A percentile compares a stretch with the other conserved stretches of the same genome.
Evolutionary conservation across 1,284 basidiomycete genomes (phyloP).

Genomic region (Sparassis latifolia): DNA sequence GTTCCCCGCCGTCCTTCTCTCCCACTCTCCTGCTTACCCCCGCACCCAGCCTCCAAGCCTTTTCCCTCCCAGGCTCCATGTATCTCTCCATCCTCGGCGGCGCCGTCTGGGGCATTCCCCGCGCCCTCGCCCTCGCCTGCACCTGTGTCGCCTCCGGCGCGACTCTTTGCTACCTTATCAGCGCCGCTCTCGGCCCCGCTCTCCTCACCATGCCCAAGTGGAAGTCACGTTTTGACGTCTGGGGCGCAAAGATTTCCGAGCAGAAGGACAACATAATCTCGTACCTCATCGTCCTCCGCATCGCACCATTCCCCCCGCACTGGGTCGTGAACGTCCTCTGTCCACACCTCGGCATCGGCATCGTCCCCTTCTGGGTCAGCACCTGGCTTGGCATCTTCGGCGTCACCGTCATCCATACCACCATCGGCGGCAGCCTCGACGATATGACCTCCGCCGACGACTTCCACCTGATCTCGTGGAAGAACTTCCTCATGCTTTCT

Average conservation of each 20-base stretch:
- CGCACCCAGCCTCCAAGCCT: slow-evolving; percentile 78
- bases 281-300: slow-evolving; percentile 89
- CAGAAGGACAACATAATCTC: slow-evolving; percentile 79
- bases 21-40: slow-evolving; percentile 10
- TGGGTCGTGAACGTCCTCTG: slow-evolving; percentile 94
- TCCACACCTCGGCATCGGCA: slow-evolving; percentile 87
- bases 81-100: slow-evolving; percentile 96
- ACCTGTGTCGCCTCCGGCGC: slow-evolving; percentile 89
- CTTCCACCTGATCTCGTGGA: slow-evolving; percentile 87
- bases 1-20: slow-evolving; percentile 19
- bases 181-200: slow-evolving; percentile 84
- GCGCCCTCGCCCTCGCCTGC: slow-evolving; percentile 88
- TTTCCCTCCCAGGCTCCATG: slow-evolving; percentile 96
- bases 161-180: slow-evolving; percentile 89
- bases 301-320: slow-evolving; percentile 94
- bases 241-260: slow-evolving; percentile 66
- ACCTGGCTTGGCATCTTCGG: slow-evolving; percentile 91
- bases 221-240: slow-evolving; percentile 74
- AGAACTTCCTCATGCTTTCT: slow-evolving; percentile 77
- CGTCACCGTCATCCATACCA: slow-evolving; percentile 90
- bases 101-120: slow-evolving; percentile 90
- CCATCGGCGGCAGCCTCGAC: slow-evolving; percentile 90
- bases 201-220: slow-evolving; percentile 82
- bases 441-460: slow-evolving; percentile 92
- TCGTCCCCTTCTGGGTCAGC: slow-evolving; percentile 84